Evolutionary conservation across 495 filamentous ascomycete genomes (phyloP).

Genomic region (Penicillium roqueforti): DNA sequence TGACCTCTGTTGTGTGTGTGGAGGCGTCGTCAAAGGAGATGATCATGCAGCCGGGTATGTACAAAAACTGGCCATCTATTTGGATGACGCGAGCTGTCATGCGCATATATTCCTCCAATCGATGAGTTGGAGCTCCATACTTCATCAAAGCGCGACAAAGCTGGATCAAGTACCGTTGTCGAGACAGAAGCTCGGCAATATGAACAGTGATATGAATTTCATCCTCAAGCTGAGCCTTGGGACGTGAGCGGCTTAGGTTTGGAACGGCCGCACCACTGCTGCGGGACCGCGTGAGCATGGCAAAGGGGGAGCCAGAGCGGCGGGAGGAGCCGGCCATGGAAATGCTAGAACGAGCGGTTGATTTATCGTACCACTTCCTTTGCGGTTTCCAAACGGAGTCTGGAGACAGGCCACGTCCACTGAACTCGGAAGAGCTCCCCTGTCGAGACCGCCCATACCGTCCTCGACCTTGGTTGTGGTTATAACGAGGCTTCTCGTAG

Average conservation of each 20-base stretch:
- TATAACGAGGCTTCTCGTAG: slow-evolving; percentile 43
- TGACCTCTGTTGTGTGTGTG: slow-evolving; percentile 90
- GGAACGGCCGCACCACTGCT: slow-evolving; percentile 37
- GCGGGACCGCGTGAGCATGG: slow-evolving; percentile 43
- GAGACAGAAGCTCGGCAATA: slow-evolving; percentile 76
- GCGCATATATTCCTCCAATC: slow-evolving; percentile 80
- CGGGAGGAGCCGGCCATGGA: slow-evolving; percentile 47
- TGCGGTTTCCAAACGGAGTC: slow-evolving; percentile 41
- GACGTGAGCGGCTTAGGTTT: slow-evolving; percentile 37
- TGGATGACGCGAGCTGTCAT: slow-evolving; percentile 87
- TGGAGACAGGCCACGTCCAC: slow-evolving; percentile 31
- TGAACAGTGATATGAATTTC: slow-evolving; percentile 82
- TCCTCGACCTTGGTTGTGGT: slow-evolving; percentile 23
- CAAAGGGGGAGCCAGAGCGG: slow-evolving; percentile 37
- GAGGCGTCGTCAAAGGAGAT: slow-evolving; percentile 87
- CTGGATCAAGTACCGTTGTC: slow-evolving; percentile 79
- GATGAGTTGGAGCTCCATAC: slow-evolving; percentile 74
- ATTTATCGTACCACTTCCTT: slow-evolving; percentile 64
- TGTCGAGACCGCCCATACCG: slow-evolving; percentile 34
- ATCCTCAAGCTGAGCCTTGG: slow-evolving; percentile 49
- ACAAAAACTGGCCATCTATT: slow-evolving; percentile 88
- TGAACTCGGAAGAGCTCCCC: slow-evolving; percentile 32
- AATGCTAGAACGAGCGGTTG: slow-evolving; percentile 42
- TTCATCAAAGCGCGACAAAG: slow-evolving; percentile 86
- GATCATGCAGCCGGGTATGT: slow-evolving; percentile 93